Percentiles rank a stretch among this genome's conserved stretches.
phyloP scores from a whole-genome alignment of 805 yeast genomes.

The Spathaspora arborariae region DNA sequence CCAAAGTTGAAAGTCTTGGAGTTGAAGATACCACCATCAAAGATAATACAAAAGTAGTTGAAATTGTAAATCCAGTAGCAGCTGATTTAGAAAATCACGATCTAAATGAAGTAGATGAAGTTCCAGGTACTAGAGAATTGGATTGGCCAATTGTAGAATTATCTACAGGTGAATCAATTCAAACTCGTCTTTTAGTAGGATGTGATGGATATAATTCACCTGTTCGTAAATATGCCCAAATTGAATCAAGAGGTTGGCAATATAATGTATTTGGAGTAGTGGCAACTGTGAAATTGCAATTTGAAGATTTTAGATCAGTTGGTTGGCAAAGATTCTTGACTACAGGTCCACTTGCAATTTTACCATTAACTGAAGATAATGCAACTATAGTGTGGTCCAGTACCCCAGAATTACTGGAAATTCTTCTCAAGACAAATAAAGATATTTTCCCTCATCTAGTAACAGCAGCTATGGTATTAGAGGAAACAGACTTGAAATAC shows the following conservation, averaged over 20 bases:
- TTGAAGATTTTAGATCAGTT: conserved; percentile 63
- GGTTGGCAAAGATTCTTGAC: conserved; percentile 93
- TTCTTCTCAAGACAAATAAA: conserved; percentile 55
- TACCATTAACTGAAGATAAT: conserved; percentile 81
- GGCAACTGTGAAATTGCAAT: conserved; percentile 74
- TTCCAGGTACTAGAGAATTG: conserved; percentile 21
- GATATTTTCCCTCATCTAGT: conserved; percentile 64
- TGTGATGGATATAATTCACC: conserved; percentile 97
- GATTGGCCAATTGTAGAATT: conserved; percentile 79
- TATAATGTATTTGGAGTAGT: conserved; percentile 90
- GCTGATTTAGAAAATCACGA: conserved; percentile 12
- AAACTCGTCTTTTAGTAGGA: conserved; percentile 79
- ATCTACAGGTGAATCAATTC: conserved; percentile 57
- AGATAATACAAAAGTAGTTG: conserved; percentile 66
- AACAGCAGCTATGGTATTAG: conserved; percentile 83
- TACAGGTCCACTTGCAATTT: conserved; percentile 88
- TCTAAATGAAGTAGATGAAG: conserved; percentile 16
- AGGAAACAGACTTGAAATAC: conserved; percentile 71
- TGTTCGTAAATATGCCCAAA: conserved; percentile 75
- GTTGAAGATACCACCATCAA: conserved; percentile 31
- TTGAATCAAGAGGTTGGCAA: conserved; percentile 88
- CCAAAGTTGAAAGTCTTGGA: conserved; percentile 35
- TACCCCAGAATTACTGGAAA: conserved; percentile 66
- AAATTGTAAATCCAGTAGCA: conserved; percentile 32
- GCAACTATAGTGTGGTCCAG: conserved; percentile 96